Evolutionary conservation across 2,329 filamentous ascomycete genomes (phyloP).

Genomic region (Xylariales sp.): DNA sequence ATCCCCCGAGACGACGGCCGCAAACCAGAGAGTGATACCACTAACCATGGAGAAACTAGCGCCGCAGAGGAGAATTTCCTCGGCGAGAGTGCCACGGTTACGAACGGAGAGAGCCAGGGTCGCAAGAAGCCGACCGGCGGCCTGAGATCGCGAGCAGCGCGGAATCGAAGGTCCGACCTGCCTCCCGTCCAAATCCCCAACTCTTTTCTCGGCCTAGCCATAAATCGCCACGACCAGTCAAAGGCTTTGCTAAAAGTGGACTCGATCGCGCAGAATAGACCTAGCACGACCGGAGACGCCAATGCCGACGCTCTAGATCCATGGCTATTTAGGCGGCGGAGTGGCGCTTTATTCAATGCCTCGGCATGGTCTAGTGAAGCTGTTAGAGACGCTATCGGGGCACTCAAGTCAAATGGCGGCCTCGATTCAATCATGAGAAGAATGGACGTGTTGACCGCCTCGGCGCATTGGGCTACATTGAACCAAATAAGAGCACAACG

Average conservation of each 20-base stretch:
- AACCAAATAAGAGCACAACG: background rate
- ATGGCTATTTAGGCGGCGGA: background rate
- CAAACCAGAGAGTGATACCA: conserved; percentile 42
- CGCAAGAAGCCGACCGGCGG: conserved; percentile 43
- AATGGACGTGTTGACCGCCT: conserved; percentile 19
- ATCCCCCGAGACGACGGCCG: conserved; percentile 41
- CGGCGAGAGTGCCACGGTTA: conserved; percentile 38
- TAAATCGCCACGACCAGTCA: conserved; percentile 53
- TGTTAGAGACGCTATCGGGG: conserved; percentile 26
- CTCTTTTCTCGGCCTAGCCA: conserved; percentile 66
- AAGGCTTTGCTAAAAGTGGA: conserved; percentile 18
- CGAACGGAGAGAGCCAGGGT: conserved; percentile 42
- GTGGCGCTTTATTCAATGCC: conserved; percentile 19
- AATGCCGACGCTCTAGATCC: background rate
- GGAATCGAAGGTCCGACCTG: conserved; percentile 53
- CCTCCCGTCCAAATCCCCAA: conserved; percentile 67
- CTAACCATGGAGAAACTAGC: conserved; percentile 24
- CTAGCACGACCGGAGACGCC: background rate
- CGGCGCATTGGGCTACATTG: conserved; percentile 24
- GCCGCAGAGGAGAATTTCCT: conserved; percentile 41
- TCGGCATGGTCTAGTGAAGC: conserved; percentile 34
- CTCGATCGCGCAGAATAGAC: conserved; percentile 32
- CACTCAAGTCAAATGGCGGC: conserved; percentile 20
- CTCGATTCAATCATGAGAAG: conserved; percentile 19
- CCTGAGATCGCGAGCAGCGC: conserved; percentile 42